Base-by-base conservation (phyloP, 177 flowering plant genomes). In the Telopea speciosissima region DNA sequence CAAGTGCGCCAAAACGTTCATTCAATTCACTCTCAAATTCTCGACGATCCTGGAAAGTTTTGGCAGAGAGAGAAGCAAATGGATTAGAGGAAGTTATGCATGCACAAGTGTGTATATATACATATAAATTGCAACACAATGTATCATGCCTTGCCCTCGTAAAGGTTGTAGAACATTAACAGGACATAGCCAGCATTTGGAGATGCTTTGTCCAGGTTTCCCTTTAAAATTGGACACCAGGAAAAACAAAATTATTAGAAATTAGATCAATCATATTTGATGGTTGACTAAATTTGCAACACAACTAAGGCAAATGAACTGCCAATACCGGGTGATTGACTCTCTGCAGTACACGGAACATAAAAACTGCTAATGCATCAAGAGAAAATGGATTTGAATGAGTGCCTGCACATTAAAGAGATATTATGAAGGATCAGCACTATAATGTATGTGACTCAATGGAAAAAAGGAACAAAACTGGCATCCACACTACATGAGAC, bases 181-280 rank as follows among this genome's bases (percentile, higher is more conserved):
- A 95, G 83, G 45, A 95, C 97, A 81, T 87, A 95, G 31, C 99
- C 97, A 72, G 91, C 97, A 85, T 90, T 91, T 71, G 97, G 89
- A 81, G 95, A 90, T 69, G 85, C 80, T 79, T 85, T 87, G 80
- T 95, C 99, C 69, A 95, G 92, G 84, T 90, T 90, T 23, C 99
- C 99, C 99, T 92, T 62, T 24, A 76, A 70, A 73, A 70, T 62
- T 44, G 6, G 25, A 70, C 26, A 68, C 24, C 62, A 74, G 24
- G n/a, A 65, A 24, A 12, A 36, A 62, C 40, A 49, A n/a, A 33
- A 44, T 31, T 24, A 19, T 62, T 24, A 65, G 62, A 63, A 65
- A 68, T 45, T 23, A 10, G 13, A 19, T 56, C 24, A 63, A 54
- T 10, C 25, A 64, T 24, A 67, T 40, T 42, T 14, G 28, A 60